These are phyloP conservation scores for Pseudogymnoascus sp. DNA, from an alignment of 2,329 filamentous ascomycete genomes.

Conservation along the genomic window DNA sequence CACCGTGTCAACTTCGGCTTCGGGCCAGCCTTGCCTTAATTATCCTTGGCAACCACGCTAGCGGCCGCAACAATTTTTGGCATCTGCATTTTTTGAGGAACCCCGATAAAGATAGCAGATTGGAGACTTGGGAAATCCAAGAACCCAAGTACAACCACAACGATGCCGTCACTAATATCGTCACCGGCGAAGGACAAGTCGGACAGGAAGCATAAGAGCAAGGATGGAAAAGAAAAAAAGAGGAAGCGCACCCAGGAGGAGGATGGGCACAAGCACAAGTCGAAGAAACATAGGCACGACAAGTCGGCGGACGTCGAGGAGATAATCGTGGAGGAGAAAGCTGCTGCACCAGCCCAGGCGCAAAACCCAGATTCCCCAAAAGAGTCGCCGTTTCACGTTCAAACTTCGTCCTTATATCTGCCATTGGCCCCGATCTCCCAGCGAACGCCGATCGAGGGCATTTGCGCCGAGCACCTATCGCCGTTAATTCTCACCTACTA, in stretches of 20 bases:
- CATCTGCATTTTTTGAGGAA: slow-evolving; percentile 9
- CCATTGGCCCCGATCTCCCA: slow-evolving; percentile 66
- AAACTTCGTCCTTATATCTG: slow-evolving; percentile 75
- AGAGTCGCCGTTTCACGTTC: slow-evolving; percentile 66
- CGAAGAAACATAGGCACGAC: slow-evolving; percentile 37
- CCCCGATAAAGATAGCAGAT: slow-evolving; percentile 7
- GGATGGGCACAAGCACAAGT: slow-evolving; percentile 39
- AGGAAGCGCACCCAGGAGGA: slow-evolving; percentile 32
- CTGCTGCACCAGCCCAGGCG: slow-evolving; percentile 8
- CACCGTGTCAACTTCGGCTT: not conserved
- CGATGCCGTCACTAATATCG: slow-evolving; percentile 14
- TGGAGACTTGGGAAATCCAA: not conserved
- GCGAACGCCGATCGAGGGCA: slow-evolving; percentile 60
- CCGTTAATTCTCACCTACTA: slow-evolving; percentile 73
- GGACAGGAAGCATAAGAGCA: slow-evolving; percentile 30
- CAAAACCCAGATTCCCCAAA: slow-evolving; percentile 12
- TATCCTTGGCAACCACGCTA: slow-evolving; percentile 13
- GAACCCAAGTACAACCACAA: slow-evolving; percentile 2
- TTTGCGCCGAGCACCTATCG: slow-evolving; percentile 67
- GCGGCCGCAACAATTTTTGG: slow-evolving; percentile 18
- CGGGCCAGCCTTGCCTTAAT: slow-evolving; percentile 19
- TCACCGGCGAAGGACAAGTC: slow-evolving; percentile 20
- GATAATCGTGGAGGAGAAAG: slow-evolving; percentile 1
- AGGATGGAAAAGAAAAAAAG: slow-evolving; percentile 34
- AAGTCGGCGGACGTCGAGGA: slow-evolving; percentile 36